phyloP scores from a whole-genome alignment of 805 yeast genomes.

The Danielozyma ontarioensis region DNA sequence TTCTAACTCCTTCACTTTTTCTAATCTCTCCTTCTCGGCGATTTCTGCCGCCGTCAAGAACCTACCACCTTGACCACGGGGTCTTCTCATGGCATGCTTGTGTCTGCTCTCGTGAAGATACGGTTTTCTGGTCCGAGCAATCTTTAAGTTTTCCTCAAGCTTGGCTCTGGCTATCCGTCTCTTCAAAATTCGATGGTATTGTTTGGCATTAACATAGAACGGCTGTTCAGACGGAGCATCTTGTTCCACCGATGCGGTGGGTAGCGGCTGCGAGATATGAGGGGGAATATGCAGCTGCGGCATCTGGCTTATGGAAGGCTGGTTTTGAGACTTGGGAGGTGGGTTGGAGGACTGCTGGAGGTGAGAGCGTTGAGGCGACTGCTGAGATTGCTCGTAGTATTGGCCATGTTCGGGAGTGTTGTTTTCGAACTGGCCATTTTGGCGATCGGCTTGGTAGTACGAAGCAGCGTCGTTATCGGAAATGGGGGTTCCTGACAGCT shows the following conservation, averaged over 20 bases:
- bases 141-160: slow-evolving; percentile 81
- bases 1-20: slow-evolving; percentile 32
- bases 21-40: slow-evolving; percentile 39
- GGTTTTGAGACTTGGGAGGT: not conserved
- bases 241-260: slow-evolving; percentile 3
- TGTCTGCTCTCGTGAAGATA: slow-evolving; percentile 95
- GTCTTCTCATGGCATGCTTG: slow-evolving; percentile 98
- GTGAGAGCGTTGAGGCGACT: slow-evolving; percentile 8
- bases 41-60: slow-evolving; percentile 84
- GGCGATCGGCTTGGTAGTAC: slow-evolving; percentile 13
- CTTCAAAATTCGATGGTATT: slow-evolving; percentile 89
- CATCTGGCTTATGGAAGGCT: slow-evolving; percentile 2
- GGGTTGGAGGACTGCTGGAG: slow-evolving; percentile 7
- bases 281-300: slow-evolving; percentile 7
- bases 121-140: slow-evolving; percentile 87
- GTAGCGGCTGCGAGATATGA: slow-evolving; percentile 2
- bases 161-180: slow-evolving; percentile 91
- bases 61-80: slow-evolving; percentile 98
- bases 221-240: slow-evolving; percentile 65
- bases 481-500: not conserved
- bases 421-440: slow-evolving; percentile 5
- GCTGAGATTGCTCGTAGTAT: slow-evolving; percentile 1
- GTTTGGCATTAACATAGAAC: slow-evolving; percentile 95
- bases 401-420: slow-evolving; percentile 6
- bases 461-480: slow-evolving; percentile 10